Evolutionary conservation across 1,284 basidiomycete species (phyloP), one percentile per base, ranked within the genome.

Genomic region (Tilletia setariae): DNA sequence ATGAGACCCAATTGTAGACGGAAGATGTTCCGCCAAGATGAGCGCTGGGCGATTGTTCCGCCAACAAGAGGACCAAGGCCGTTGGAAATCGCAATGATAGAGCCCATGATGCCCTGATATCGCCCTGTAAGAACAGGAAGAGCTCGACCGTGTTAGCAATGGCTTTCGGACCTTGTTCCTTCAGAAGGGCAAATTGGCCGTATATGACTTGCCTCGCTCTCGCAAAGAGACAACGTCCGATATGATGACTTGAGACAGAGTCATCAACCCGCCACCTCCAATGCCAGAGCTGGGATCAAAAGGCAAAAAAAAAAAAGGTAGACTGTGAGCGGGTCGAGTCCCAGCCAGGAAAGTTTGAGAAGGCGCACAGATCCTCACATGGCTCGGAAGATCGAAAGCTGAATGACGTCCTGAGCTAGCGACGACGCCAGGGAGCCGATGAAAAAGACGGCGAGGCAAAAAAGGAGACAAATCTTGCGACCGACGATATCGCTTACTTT

Each of bases 221-320:
- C 63, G 28, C 19, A 64, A 42, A 9, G 63, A 64, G 9, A 89
- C 87, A 28, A 89, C 85, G 76, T 90, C 89, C 0, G 87, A 88
- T 47, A 89, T 86, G 65, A 89, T 21, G 16, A 43, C 59, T 25
- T 49, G 47, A 8, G 47, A 49, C 11, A 49, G 47, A 19, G 47
- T 49, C 8, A 49, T 49, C 11, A 49, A 19, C n/a, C 47, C 47
- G 11, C 47, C 47, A 8, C 47, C 47, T n/a, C 47, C 47, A 1
- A 49, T 49, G 8, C 47, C 47, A 19, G 47, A 49, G 19, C 47
- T 49, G 47, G n/a, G 47, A 25, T n/a, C 47, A 49, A 49, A 8
- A n/a, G 44, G 44, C 13, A 15, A 46, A n/a, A 13, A 46, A 15
- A 46, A n/a, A 46, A n/a, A 13, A 1, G 44, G n/a, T 46, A n/a